Conservation (phyloP, 768 basidiomycete genomes). For the Leccinum subgranulosum region DNA sequence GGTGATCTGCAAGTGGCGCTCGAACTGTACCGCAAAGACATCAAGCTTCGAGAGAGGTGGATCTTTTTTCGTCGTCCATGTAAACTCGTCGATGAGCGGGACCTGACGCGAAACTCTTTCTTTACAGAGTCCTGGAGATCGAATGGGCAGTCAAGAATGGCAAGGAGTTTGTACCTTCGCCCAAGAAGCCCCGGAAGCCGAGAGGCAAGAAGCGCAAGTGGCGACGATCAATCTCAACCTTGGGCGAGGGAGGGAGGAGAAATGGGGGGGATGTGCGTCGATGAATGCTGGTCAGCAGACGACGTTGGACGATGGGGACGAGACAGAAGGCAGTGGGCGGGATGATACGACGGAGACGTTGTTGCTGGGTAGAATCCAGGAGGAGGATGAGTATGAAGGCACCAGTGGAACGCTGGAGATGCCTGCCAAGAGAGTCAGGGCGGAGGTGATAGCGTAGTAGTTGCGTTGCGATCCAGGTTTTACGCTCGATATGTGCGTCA, state of each 20-base stretch:
- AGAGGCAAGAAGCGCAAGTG: slow-evolving; percentile 34
- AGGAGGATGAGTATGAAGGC: slow-evolving; percentile 33
- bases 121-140: slow-evolving; percentile 71
- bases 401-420: slow-evolving; percentile 14
- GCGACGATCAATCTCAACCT: slow-evolving; percentile 14
- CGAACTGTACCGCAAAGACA: slow-evolving; percentile 78
- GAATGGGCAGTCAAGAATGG: slow-evolving; percentile 72
- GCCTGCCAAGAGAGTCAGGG: slow-evolving; percentile 27
- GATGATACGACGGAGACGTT: slow-evolving; percentile 15
- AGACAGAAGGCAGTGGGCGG: slow-evolving; percentile 27
- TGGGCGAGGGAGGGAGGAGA: slow-evolving; percentile 13
- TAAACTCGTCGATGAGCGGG: slow-evolving; percentile 54
- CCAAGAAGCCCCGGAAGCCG: slow-evolving; percentile 38
- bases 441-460: slow-evolving; percentile 17
- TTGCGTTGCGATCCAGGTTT: background rate
- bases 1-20: slow-evolving; percentile 79
- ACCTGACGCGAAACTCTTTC: slow-evolving; percentile 18
- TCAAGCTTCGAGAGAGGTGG: slow-evolving; percentile 86
- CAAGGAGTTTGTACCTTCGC: slow-evolving; percentile 54
- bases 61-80: slow-evolving; percentile 53
- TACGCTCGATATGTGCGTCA: background rate
- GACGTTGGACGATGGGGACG: slow-evolving; percentile 39
- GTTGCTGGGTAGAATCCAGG: slow-evolving; percentile 14
- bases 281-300: background rate
- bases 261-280: slow-evolving; percentile 5